A percentile compares a stretch with the other conserved stretches of the same genome.
These are phyloP conservation scores for Rhynchospora pubera DNA, from an alignment of 176 grass and related monocot species.

Conservation along the genomic window DNA sequence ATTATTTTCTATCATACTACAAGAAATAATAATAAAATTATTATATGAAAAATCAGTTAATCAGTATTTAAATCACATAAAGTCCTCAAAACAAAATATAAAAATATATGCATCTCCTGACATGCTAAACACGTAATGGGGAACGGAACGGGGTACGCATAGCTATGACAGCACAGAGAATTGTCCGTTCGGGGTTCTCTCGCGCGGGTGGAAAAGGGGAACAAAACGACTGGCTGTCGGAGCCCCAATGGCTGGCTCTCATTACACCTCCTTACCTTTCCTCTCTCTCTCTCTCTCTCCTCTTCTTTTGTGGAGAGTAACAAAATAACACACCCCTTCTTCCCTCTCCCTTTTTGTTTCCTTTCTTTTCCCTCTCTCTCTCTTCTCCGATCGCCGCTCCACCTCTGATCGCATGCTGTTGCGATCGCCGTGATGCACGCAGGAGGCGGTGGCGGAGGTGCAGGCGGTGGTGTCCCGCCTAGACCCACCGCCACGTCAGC, in stretches of 20 bases:
- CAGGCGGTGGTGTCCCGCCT: slow-evolving; percentile 9
- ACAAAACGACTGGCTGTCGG: slow-evolving; percentile 66
- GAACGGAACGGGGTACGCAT: background rate
- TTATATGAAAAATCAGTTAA: too few species aligned
- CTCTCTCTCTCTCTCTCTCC: slow-evolving; percentile 7
- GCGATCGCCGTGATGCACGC: slow-evolving; percentile 33
- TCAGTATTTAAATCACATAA: too few species aligned
- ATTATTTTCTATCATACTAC: too few species aligned
- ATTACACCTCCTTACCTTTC: slow-evolving; percentile 36
- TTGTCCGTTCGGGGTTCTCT: background rate
- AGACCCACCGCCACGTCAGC: background rate
- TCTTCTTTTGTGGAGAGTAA: background rate
- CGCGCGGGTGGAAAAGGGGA: slow-evolving; percentile 44
- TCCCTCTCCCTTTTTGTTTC: background rate
- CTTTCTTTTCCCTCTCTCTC: background rate
- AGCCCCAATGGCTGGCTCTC: slow-evolving; percentile 64
- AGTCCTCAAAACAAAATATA: too few species aligned
- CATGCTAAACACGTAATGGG: background rate
- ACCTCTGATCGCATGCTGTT: slow-evolving; percentile 27
- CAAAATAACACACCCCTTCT: background rate
- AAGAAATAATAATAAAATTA: too few species aligned
- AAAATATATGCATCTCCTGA: background rate
- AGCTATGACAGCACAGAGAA: background rate
- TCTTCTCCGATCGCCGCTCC: slow-evolving; percentile 17
- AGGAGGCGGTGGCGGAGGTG: slow-evolving; percentile 27